These are phyloP conservation scores for Diospyros lotus DNA, from an alignment of 148 eudicot genomes.

Conservation along the genomic window DNA sequence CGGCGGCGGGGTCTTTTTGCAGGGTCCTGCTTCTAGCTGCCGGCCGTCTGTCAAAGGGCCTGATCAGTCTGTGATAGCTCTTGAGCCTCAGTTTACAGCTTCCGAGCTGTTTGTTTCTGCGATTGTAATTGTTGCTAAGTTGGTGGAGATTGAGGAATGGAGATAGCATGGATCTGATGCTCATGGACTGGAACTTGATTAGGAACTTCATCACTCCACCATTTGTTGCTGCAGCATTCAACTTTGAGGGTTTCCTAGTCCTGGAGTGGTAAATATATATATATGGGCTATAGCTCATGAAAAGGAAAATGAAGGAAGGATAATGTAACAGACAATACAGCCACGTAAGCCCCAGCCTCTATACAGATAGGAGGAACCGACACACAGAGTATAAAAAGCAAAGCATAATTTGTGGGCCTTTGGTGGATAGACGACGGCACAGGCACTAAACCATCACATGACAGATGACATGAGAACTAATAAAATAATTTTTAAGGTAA, in stretches of 20 bases:
- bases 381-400: too few relatives aligned
- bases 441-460: too few relatives aligned
- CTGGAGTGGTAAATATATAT: not conserved
- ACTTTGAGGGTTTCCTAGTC: slow-evolving; percentile 9
- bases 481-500: too few relatives aligned
- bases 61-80: not conserved
- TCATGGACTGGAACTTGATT: not conserved
- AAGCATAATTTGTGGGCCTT: too few relatives aligned
- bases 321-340: too few relatives aligned
- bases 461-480: too few relatives aligned
- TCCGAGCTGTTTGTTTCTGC: not conserved
- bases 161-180: not conserved
- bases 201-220: not conserved
- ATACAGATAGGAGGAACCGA: too few relatives aligned
- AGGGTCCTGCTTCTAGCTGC: not conserved
- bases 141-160: not conserved
- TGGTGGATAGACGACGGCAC: too few relatives aligned
- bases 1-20: not conserved
- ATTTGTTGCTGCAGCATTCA: not conserved
- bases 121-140: too few relatives aligned
- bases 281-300: too few relatives aligned
- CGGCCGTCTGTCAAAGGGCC: not conserved
- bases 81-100: not conserved
- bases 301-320: too few relatives aligned
- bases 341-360: too few relatives aligned